Conservation (phyloP, 1,284 basidiomycete species). For the Rugosomyces carneus region DNA sequence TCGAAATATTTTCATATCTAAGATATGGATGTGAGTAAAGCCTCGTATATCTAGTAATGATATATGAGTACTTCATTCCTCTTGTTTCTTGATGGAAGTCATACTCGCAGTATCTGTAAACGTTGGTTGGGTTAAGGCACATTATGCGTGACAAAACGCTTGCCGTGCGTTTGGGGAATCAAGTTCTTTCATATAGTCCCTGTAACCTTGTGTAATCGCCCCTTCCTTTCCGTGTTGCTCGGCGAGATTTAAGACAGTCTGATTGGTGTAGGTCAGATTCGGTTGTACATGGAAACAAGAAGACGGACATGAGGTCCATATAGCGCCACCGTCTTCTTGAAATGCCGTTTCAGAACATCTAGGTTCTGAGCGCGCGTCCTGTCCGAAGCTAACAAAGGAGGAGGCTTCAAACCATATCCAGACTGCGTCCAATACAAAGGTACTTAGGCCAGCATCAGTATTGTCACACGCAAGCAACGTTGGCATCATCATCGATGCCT, state of each 20-base stretch:
- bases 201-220: slow-evolving; percentile 73
- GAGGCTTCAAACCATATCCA: slow-evolving; percentile 83
- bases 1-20: slow-evolving; percentile 86
- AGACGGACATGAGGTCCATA: slow-evolving; percentile 73
- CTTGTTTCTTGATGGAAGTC: slow-evolving; percentile 90
- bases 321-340: slow-evolving; percentile 55
- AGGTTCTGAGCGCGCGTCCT: slow-evolving; percentile 70
- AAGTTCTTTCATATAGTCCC: slow-evolving; percentile 60
- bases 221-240: slow-evolving; percentile 90
- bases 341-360: slow-evolving; percentile 70
- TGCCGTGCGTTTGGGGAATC: slow-evolving; percentile 60
- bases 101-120: slow-evolving; percentile 60
- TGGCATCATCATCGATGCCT: slow-evolving; percentile 84
- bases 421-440: slow-evolving; percentile 87
- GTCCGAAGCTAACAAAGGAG: slow-evolving; percentile 71
- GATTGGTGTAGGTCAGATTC: neutral
- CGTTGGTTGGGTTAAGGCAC: neutral
- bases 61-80: slow-evolving; percentile 74
- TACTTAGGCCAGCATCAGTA: slow-evolving; percentile 39
- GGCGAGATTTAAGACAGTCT: slow-evolving; percentile 86
- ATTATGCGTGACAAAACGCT: slow-evolving; percentile 16
- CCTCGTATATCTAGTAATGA: neutral
- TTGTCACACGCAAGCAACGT: slow-evolving; percentile 70
- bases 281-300: neutral
- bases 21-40: slow-evolving; percentile 5